Evolutionary conservation across 2,329 filamentous ascomycete species (phyloP).

Genomic region (Penicillium sumatraense): DNA sequence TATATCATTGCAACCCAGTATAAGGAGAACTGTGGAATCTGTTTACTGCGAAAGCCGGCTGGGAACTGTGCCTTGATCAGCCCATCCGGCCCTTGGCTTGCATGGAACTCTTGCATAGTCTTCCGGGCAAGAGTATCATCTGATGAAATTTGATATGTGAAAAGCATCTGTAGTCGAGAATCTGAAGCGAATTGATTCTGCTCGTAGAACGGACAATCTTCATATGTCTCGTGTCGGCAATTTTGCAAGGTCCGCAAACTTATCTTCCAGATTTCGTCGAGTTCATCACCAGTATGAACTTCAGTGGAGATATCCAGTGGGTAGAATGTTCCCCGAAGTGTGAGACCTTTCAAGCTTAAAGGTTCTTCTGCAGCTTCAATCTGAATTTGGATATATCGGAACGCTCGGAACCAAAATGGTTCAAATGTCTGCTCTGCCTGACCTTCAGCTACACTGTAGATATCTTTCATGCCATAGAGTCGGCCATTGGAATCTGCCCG

Average conservation of each 20-base stretch:
- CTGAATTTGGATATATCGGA: conserved; percentile 17
- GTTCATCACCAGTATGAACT: conserved; percentile 11
- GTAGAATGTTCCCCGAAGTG: conserved; percentile 11
- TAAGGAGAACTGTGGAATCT: conserved; percentile 33
- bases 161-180: conserved; percentile 28
- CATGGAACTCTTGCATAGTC: conserved; percentile 29
- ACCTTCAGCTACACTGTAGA: conserved; percentile 9
- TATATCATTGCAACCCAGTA: conserved; percentile 32
- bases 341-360: conserved; percentile 7
- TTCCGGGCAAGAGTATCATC: conserved; percentile 31
- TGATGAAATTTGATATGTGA: conserved; percentile 30
- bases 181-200: conserved; percentile 34
- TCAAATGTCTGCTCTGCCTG: conserved; percentile 12
- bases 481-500: conserved; percentile 9
- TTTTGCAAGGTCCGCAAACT: conserved; percentile 30
- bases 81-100: conserved; percentile 25
- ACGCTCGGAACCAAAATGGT: conserved; percentile 20
- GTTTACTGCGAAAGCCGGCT: conserved; percentile 19
- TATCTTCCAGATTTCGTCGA: conserved; percentile 28
- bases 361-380: conserved; percentile 4
- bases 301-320: conserved; percentile 18
- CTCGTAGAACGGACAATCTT: conserved; percentile 37
- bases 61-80: conserved; percentile 30
- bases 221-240: conserved; percentile 35
- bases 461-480: conserved; percentile 12